phyloP scores from a whole-genome alignment of 805 yeast genomes.

The Candida lessepsii region DNA sequence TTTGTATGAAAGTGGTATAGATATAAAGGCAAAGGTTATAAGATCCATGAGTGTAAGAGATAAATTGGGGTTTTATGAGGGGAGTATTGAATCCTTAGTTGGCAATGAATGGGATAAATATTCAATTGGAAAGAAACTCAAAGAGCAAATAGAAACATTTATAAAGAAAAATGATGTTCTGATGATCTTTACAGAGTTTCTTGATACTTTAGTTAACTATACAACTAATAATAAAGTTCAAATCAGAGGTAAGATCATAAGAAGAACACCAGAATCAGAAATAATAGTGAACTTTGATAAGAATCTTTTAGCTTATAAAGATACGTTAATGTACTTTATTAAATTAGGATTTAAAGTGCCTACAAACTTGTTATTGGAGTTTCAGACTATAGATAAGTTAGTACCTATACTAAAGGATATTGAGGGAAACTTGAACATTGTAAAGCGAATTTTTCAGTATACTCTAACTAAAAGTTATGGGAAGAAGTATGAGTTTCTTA shows the following conservation, averaged over 20 bases:
- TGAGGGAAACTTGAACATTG: slow-evolving; percentile 47
- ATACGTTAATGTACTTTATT: slow-evolving; percentile 39
- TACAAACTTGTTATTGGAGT: slow-evolving; percentile 41
- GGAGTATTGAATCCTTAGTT: slow-evolving; percentile 16
- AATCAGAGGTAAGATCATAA: slow-evolving; percentile 10
- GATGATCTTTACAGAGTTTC: slow-evolving; percentile 50
- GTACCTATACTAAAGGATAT: slow-evolving; percentile 59
- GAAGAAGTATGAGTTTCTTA: slow-evolving; percentile 40
- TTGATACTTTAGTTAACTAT: slow-evolving; percentile 16
- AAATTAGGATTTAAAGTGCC: slow-evolving; percentile 60
- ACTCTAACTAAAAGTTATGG: slow-evolving; percentile 33
- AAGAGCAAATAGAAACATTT: slow-evolving; percentile 47
- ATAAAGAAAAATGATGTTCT: slow-evolving; percentile 46
- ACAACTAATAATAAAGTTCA: slow-evolving; percentile 9
- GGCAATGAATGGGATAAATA: slow-evolving; percentile 40
- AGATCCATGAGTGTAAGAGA: slow-evolving; percentile 21
- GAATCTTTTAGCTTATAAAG: slow-evolving; percentile 14
- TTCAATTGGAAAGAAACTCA: slow-evolving; percentile 57
- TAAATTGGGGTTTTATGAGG: slow-evolving; percentile 25
- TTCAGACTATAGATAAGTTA: slow-evolving; percentile 50
- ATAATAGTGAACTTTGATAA: slow-evolving; percentile 54
- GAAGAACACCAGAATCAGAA: slow-evolving; percentile 20
- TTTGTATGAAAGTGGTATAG: background rate
- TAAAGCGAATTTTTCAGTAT: slow-evolving; percentile 27
- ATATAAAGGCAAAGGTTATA: slow-evolving; percentile 8